Conservation (phyloP, 768 basidiomycete species). For the Leccinum sublutescens region DNA sequence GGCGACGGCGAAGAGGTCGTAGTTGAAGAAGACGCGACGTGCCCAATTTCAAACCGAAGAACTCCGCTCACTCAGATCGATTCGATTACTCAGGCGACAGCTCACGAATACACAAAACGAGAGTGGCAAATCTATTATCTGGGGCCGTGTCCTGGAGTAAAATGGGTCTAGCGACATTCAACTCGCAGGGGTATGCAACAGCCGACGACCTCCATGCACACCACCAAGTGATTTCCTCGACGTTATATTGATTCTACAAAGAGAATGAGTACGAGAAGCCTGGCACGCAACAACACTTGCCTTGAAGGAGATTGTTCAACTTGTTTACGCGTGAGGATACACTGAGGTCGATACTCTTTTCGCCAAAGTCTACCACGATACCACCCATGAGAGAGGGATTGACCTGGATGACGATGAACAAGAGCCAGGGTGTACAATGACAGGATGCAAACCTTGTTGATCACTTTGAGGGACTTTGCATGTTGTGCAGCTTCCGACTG, state of each 20-base stretch:
- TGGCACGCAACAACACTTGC: constrained; percentile 43
- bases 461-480: constrained; percentile 85
- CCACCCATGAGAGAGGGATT: constrained; percentile 92
- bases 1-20: background rate
- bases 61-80: background rate
- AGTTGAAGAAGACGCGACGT: background rate
- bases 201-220: background rate
- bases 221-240: background rate
- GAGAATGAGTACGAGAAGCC: constrained; percentile 13
- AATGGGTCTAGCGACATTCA: constrained; percentile 4
- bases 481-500: constrained; percentile 80
- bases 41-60: background rate
- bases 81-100: background rate
- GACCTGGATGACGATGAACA: constrained; percentile 52
- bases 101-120: background rate
- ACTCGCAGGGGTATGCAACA: constrained; percentile 6
- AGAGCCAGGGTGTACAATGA: background rate
- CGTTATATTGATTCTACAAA: constrained; percentile 27
- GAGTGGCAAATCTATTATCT: background rate
- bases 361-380: constrained; percentile 93
- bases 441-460: constrained; percentile 72
- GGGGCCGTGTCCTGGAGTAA: background rate
- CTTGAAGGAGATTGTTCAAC: constrained; percentile 83
- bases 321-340: constrained; percentile 93
- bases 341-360: constrained; percentile 96